phyloP scores from a whole-genome alignment of 441 rosid genomes.

The Bocquillonia castaneifolia region DNA sequence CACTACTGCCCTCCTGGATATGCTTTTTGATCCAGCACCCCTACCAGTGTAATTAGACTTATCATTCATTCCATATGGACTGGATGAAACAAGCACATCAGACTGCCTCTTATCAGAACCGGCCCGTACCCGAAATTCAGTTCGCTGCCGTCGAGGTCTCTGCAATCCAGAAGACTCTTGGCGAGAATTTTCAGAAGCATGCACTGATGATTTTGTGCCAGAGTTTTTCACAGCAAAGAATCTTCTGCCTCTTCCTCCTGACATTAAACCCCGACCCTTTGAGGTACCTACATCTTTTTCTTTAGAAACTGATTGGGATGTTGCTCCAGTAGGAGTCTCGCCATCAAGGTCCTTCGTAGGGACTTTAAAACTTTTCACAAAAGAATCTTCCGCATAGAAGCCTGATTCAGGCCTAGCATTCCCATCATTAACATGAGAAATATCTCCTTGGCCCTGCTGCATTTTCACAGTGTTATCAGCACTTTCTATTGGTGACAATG shows the following conservation, averaged over 20 bases:
- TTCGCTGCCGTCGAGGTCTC: constrained; percentile 51
- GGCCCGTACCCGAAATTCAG: constrained; percentile 79
- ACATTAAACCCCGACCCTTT: constrained; percentile 37
- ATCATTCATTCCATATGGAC: constrained; percentile 42
- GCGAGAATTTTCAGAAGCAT: constrained; percentile 47
- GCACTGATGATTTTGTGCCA: constrained; percentile 42
- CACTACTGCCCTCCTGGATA: constrained; percentile 44
- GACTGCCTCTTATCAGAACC: constrained; percentile 38
- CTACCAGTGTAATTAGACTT: constrained; percentile 46
- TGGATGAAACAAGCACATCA: constrained; percentile 29
- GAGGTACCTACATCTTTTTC: constrained; percentile 35
- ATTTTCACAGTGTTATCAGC: constrained; percentile 28
- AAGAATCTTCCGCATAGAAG: constrained; percentile 34
- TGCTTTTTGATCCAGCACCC: constrained; percentile 39
- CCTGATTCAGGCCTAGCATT: constrained; percentile 33
- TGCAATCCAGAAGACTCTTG: constrained; percentile 54
- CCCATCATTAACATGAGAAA: constrained; percentile 26
- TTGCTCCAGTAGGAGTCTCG: constrained; percentile 35
- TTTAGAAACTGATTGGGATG: constrained; percentile 27
- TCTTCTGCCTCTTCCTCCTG: constrained; percentile 47
- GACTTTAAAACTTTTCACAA: constrained; percentile 28
- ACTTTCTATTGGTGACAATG: constrained; percentile 34
- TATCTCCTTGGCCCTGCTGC: constrained; percentile 41
- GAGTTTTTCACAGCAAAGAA: constrained; percentile 46
- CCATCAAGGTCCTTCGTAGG: constrained; percentile 40